phyloP scores from a whole-genome alignment of 148 eudicot genomes.

The Mesembryanthemum crystallinum region DNA sequence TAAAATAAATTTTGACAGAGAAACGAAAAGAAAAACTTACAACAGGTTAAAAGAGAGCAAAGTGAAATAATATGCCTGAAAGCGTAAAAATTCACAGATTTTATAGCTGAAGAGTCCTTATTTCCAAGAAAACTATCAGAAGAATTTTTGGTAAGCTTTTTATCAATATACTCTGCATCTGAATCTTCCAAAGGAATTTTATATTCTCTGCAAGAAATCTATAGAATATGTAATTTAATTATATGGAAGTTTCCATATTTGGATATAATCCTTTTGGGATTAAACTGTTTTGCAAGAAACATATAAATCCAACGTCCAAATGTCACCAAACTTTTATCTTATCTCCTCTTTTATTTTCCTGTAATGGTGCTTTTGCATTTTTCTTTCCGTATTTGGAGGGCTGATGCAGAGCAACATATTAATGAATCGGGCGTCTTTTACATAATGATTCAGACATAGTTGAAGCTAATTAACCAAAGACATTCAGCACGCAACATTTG shows the following conservation, averaged over 20 bases:
- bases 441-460: background rate
- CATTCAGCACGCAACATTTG: slow-evolving; percentile 10
- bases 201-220: slow-evolving; percentile 27
- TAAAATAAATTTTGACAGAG: background rate
- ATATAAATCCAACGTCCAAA: background rate
- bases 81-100: background rate
- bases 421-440: background rate
- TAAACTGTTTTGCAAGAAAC: slow-evolving; percentile 9
- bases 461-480: background rate
- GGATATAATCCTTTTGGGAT: background rate
- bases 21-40: background rate
- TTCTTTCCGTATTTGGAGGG: background rate
- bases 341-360: background rate
- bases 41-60: background rate
- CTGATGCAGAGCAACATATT: background rate
- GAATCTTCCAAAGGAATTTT: slow-evolving; percentile 5
- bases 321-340: background rate
- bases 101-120: slow-evolving; percentile 18
- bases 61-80: background rate
- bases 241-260: slow-evolving; percentile 14
- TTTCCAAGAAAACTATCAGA: slow-evolving; percentile 26
- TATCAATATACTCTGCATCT: slow-evolving; percentile 8
- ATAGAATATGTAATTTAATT: slow-evolving; percentile 17
- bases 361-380: background rate
- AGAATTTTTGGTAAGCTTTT: slow-evolving; percentile 5